Conservation (phyloP, 805 yeast species). For the Candida gorgasii region DNA sequence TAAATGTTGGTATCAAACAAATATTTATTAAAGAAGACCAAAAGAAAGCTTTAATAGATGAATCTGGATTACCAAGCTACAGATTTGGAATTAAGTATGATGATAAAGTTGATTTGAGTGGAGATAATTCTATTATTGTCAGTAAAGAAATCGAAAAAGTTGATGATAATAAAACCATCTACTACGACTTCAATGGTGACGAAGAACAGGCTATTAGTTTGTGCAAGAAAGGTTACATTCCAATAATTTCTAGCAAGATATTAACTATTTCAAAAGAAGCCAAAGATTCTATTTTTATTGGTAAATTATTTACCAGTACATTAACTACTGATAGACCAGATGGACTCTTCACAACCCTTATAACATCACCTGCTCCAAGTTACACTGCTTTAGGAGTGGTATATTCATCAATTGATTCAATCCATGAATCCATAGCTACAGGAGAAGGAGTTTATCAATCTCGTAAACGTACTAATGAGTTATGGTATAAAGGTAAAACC, state of each 20-base stretch:
- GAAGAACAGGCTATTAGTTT: conserved; percentile 28
- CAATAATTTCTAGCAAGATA: conserved; percentile 25
- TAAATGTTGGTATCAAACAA: conserved; percentile 61
- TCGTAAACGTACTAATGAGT: conserved; percentile 71
- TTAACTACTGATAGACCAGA: conserved; percentile 83
- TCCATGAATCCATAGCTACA: conserved; percentile 76
- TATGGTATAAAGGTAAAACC: conserved; percentile 95
- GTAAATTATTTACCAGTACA: conserved; percentile 49
- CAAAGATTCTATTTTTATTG: conserved; percentile 32
- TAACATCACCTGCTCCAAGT: conserved; percentile 64
- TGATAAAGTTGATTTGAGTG: conserved; percentile 10
- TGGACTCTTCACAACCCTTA: conserved; percentile 82
- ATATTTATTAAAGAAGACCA: conserved; percentile 39
- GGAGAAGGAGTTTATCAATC: conserved; percentile 92
- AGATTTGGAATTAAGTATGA: conserved; percentile 39
- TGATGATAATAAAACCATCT: conserved; percentile 34
- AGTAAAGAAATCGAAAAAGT: conserved; percentile 18
- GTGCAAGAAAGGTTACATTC: conserved; percentile 31
- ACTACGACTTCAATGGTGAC: conserved; percentile 17
- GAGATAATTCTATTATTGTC: conserved; percentile 23
- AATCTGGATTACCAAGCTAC: conserved; percentile 52
- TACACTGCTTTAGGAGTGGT: conserved; percentile 73
- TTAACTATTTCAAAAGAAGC: conserved; percentile 22
- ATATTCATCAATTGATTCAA: conserved; percentile 82
- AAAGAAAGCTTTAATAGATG: conserved; percentile 30